Percentiles rank a stretch among this genome's conserved stretches.
Evolutionary conservation across 192 early-diverging fungal species (phyloP).

Genomic region (Martensiomyces pterosporus): DNA sequence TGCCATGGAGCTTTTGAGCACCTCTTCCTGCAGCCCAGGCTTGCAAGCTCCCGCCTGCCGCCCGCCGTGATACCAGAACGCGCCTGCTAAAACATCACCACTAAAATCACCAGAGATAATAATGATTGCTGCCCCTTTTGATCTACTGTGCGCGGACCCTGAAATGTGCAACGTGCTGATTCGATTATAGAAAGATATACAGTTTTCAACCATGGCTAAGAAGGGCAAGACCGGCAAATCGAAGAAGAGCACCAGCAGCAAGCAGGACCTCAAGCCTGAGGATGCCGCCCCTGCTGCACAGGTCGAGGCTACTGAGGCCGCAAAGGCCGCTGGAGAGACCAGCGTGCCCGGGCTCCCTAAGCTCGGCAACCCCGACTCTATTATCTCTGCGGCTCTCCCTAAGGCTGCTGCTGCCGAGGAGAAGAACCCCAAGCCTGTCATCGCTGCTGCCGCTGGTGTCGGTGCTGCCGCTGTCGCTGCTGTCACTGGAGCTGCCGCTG

Average conservation of each 20-base stretch:
- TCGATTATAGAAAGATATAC: too few species aligned
- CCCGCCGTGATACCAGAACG: too few species aligned
- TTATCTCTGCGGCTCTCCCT: slow-evolving; percentile 14
- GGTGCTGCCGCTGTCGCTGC: neutral
- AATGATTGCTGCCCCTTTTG: too few species aligned
- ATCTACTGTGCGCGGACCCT: too few species aligned
- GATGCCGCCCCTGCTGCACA: too few species aligned
- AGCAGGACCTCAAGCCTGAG: neutral
- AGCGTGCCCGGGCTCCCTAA: slow-evolving; percentile 2
- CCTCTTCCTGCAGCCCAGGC: too few species aligned
- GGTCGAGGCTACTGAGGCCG: slow-evolving; percentile 3
- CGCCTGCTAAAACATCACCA: too few species aligned
- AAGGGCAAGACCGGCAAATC: neutral
- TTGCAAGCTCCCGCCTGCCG: too few species aligned
- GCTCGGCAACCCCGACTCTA: slow-evolving; percentile 14
- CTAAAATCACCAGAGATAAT: too few species aligned
- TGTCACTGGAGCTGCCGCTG: neutral
- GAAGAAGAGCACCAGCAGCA: neutral
- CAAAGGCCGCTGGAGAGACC: neutral
- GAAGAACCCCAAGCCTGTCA: neutral
- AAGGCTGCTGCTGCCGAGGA: slow-evolving; percentile 5
- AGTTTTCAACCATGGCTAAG: neutral
- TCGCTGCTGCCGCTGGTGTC: neutral
- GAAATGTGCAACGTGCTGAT: too few species aligned
- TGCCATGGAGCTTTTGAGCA: too few species aligned